Percentiles rank a stretch among this genome's conserved stretches.
Evolutionary conservation across 1,284 basidiomycete species (phyloP).

Genomic region (Cutaneotrichosporon daszewskae): DNA sequence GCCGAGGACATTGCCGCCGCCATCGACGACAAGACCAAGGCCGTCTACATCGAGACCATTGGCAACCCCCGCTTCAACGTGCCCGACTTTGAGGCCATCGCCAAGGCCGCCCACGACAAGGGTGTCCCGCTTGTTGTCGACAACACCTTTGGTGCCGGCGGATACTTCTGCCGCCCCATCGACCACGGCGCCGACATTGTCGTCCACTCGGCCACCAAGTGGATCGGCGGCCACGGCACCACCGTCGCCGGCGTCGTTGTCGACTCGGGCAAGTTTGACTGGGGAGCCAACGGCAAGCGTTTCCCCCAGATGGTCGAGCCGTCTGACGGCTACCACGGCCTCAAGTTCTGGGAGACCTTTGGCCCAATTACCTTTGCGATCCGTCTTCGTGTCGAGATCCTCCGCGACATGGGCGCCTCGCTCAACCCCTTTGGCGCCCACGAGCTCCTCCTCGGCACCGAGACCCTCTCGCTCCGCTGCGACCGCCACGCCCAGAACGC

Average conservation of each 20-base stretch:
- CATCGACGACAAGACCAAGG: conserved; percentile 55
- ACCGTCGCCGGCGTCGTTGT: conserved; percentile 79
- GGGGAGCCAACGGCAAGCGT: conserved; percentile 72
- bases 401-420: conserved; percentile 70
- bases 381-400: conserved; percentile 51
- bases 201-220: conserved; percentile 82
- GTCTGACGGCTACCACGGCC: conserved; percentile 76
- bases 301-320: conserved; percentile 62
- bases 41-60: conserved; percentile 74
- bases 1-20: conserved; percentile 64
- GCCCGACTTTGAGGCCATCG: conserved; percentile 63
- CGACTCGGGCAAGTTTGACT: conserved; percentile 81
- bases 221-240: conserved; percentile 86
- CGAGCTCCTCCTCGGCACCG: conserved; percentile 76
- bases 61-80: conserved; percentile 79
- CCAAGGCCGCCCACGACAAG: conserved; percentile 53
- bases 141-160: conserved; percentile 84
- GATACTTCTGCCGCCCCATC: conserved; percentile 38
- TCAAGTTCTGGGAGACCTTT: conserved; percentile 67
- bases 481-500: conserved; percentile 28
- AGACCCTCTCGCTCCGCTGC: conserved; percentile 72
- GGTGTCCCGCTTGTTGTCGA: conserved; percentile 55
- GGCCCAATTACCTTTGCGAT: conserved; percentile 49
- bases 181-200: conserved; percentile 69
- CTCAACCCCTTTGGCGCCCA: conserved; percentile 79